Percentiles rank a stretch among this genome's conserved stretches.
phyloP scores from a whole-genome alignment of 495 filamentous ascomycete genomes.

The Daldinia loculata region DNA sequence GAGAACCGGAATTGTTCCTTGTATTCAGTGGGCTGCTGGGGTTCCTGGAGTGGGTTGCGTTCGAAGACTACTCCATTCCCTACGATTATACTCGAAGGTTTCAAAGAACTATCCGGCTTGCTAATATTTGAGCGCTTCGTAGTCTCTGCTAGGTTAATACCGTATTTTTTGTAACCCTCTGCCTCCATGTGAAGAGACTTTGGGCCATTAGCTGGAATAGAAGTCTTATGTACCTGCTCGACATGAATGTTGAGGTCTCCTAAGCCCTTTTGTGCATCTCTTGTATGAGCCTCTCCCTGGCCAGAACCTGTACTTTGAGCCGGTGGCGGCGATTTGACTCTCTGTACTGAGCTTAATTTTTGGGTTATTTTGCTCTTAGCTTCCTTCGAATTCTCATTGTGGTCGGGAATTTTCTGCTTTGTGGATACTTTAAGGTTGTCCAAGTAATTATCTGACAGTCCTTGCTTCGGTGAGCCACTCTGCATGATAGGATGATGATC shows the following conservation, averaged over 20 bases:
- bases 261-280: background rate
- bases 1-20: background rate
- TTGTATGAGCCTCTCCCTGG: background rate
- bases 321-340: background rate
- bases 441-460: background rate
- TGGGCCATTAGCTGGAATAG: background rate
- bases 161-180: background rate
- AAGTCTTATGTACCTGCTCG: background rate
- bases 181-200: background rate
- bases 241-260: background rate
- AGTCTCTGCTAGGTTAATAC: background rate
- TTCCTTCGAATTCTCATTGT: background rate
- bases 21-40: background rate
- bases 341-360: background rate
- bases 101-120: slow-evolving; percentile 18
- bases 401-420: background rate
- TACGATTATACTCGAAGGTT: background rate
- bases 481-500: background rate
- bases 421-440: background rate
- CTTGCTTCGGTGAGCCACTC: background rate
- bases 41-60: background rate
- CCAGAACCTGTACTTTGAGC: background rate
- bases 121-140: slow-evolving; percentile 1
- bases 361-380: background rate
- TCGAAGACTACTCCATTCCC: background rate